phyloP scores from a whole-genome alignment of 768 basidiomycete species.

The Lactifluus rugatus region DNA sequence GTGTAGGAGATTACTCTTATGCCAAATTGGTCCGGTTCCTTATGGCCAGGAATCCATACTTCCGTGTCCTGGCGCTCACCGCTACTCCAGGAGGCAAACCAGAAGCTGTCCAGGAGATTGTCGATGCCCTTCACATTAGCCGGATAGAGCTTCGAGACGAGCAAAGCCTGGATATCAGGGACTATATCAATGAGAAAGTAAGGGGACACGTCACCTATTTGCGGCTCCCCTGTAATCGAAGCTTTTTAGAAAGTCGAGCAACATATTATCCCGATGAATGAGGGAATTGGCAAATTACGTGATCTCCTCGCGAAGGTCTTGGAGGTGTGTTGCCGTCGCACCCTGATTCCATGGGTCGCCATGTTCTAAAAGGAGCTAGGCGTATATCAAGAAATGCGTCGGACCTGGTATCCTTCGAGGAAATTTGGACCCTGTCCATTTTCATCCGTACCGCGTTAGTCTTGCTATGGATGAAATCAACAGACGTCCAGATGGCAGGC shows the following conservation, averaged over 20 bases:
- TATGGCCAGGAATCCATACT: conserved; percentile 91
- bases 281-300: conserved; percentile 53
- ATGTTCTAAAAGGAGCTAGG: neutral
- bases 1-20: conserved; percentile 89
- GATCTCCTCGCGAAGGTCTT: conserved; percentile 64
- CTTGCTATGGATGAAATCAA: conserved; percentile 32
- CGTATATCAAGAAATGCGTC: neutral
- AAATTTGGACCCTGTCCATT: conserved; percentile 42
- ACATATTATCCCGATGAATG: conserved; percentile 67
- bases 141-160: conserved; percentile 93
- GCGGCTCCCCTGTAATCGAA: neutral
- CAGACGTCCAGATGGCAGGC: conserved; percentile 17
- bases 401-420: conserved; percentile 36
- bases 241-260: conserved; percentile 54
- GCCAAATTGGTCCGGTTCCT: conserved; percentile 79
- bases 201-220: neutral
- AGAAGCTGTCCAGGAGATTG: conserved; percentile 79
- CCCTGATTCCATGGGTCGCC: neutral
- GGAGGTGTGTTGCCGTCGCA: conserved; percentile 40
- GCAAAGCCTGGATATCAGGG: conserved; percentile 73
- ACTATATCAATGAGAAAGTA: conserved; percentile 85
- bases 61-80: conserved; percentile 85
- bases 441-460: conserved; percentile 60
- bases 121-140: conserved; percentile 92
- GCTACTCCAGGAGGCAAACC: conserved; percentile 87